Evolutionary conservation across 768 basidiomycete genomes (phyloP).

Genomic region (Auricularia sp.): DNA sequence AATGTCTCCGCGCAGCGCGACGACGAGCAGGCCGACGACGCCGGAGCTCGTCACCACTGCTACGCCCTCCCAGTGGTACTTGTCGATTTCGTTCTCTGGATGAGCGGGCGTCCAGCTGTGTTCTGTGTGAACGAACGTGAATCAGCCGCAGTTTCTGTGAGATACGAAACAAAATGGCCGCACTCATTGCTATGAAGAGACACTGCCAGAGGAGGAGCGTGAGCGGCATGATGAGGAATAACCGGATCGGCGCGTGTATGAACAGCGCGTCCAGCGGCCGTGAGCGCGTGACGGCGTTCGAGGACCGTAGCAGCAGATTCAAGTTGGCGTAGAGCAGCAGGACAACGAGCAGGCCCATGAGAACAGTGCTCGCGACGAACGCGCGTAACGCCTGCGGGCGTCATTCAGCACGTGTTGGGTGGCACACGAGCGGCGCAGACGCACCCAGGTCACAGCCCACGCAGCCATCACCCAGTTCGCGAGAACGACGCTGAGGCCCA

Average conservation of each 20-base stretch:
- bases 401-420: slow-evolving; percentile 1
- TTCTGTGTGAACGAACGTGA: not conserved
- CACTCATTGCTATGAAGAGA: slow-evolving; percentile 1
- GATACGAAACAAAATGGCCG: not conserved
- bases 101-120: slow-evolving; percentile 47
- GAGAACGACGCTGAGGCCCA: slow-evolving; percentile 67
- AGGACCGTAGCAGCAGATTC: slow-evolving; percentile 58
- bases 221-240: slow-evolving; percentile 47
- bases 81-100: slow-evolving; percentile 39
- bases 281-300: slow-evolving; percentile 42
- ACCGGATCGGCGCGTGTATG: slow-evolving; percentile 79
- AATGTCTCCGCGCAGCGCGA: slow-evolving; percentile 51
- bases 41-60: slow-evolving; percentile 60
- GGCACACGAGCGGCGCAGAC: slow-evolving; percentile 9
- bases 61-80: slow-evolving; percentile 66
- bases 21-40: slow-evolving; percentile 41
- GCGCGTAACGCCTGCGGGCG: slow-evolving; percentile 50
- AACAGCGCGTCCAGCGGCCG: slow-evolving; percentile 71
- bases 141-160: too few relatives aligned
- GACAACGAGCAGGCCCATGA: slow-evolving; percentile 61
- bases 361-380: slow-evolving; percentile 67
- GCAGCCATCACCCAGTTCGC: slow-evolving; percentile 73
- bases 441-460: slow-evolving; percentile 73
- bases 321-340: slow-evolving; percentile 73
- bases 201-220: slow-evolving; percentile 37